Evolutionary conservation across 768 basidiomycete species (phyloP), one percentile per base, ranked within the genome.

Genomic region (Tylopilus intermedius): DNA sequence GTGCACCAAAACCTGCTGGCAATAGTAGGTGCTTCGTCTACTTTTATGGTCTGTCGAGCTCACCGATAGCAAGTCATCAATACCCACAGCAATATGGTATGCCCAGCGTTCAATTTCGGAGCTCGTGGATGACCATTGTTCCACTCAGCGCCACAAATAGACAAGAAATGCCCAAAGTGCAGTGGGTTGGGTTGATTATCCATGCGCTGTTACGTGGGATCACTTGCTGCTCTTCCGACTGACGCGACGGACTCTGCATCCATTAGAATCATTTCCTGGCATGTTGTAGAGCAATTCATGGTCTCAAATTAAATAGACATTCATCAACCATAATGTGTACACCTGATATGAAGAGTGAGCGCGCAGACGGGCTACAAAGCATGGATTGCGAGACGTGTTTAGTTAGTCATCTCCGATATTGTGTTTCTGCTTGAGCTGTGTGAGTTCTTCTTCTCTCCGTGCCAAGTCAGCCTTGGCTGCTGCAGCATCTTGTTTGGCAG

Each of bases 401-500:
- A 42, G 49, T 77, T 71, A 87, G 54, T 82, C 79, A 58, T 92
- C 90, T 48, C 84, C 86, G 59, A 94, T 90, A 60, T 92, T 70
- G 66, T 93, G 89, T 67, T 84, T 84, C 71, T 83, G 81, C 79
- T 97, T 97, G 63, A 94, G 76, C 58, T 84, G 83, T 0, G 80
- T 83, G 33, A 97, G 75, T 58, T 95, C 94, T 70, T 93, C 88
- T 74, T 98, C 95, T 63, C 95, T 76, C 61, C 83, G 82, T 13
- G 91, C 90, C 47, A 98, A 72, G 60, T 98, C 95, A 21, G 91
- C 90, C 66, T 96, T 96, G 13, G 88, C 88, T 7, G 91, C 87
- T 1, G 92, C 91, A 2, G 92, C 92, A 62, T 94, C 92, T 64
- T 94, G 92, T 70, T 94, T 91, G n/a, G 92, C 86, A 35, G 94